Base-by-base conservation (phyloP, 2,329 filamentous ascomycete species). In the Lasiodiplodia gonubiensis region DNA sequence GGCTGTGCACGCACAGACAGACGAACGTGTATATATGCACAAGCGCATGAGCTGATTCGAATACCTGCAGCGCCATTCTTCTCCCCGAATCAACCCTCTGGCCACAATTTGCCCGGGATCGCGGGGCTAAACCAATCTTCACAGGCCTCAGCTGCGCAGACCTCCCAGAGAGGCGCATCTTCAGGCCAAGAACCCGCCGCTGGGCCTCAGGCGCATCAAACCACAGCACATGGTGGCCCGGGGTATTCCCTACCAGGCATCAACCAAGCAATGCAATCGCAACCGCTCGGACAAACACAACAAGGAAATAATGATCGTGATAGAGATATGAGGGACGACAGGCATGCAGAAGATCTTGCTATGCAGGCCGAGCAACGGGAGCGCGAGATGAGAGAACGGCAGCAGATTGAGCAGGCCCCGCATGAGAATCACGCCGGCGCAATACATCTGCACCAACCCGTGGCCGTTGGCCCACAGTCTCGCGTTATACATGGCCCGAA, bases 401-500 rank as follows among this genome's bases (percentile, higher is more conserved):
- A 92, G 72, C 85, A 87, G 68, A 81, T 87, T 71, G 88, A 92
- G 71, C 90, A 89, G 72, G 86, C 87, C 61, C 87, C 91, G 30
- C 93, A 95, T 75, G 94, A 97, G 78, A 95, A 91, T 80, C 94
- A 92, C 75, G 90, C 92, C 48, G 92, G 91, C 67, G 93, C 94
- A 2, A 92, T 97, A 66, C 93, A 94, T 66, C 90, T 98, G 73
- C 94, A 98, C 80, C 94, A 98, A 79, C 94, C 94, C 5, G 93
- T 97, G 68, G 94, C 94, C 70, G 81, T 85, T 2, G 81, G 81
- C 89, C 93, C 76, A 85, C 94, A 80, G 84, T 93, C 70, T 82
- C 90, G 67, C 70, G 91, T 92, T 64, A 96, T 97, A 67, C 94
- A 97, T 77, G 96, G 93, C 54, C 94, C 94, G 1, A 94, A 95